Evolutionary conservation across 2,329 filamentous ascomycete genomes (phyloP).

Genomic region (Fusarium multiceps): DNA sequence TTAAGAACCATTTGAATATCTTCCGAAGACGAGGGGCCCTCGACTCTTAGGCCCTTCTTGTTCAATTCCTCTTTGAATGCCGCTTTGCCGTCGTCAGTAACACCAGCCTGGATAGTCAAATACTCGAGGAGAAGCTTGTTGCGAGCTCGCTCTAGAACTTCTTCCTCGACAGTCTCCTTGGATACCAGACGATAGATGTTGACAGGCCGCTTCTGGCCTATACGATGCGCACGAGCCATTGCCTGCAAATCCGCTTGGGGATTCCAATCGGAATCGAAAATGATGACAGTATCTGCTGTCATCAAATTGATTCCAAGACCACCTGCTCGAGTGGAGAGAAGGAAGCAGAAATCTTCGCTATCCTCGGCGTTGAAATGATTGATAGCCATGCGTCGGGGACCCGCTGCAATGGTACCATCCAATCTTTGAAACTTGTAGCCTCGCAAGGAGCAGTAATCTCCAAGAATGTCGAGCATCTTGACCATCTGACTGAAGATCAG

Average conservation of each 20-base stretch:
- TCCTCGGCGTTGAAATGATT: slow-evolving; percentile 98
- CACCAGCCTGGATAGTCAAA: slow-evolving; percentile 94
- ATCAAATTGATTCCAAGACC: slow-evolving; percentile 99
- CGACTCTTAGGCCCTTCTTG: slow-evolving; percentile 78
- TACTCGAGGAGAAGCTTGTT: slow-evolving; percentile 99
- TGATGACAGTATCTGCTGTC: slow-evolving; percentile 97
- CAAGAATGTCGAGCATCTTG: slow-evolving; percentile 95
- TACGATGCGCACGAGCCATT: slow-evolving; percentile 98
- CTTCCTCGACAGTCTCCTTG: slow-evolving; percentile 98
- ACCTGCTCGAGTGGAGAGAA: slow-evolving; percentile 93
- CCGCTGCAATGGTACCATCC: slow-evolving; percentile 92
- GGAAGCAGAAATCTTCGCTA: slow-evolving; percentile 95
- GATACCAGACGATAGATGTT: slow-evolving; percentile 97
- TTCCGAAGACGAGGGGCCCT: slow-evolving; percentile 89
- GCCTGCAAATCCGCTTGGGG: slow-evolving; percentile 97
- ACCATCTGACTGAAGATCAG: slow-evolving; percentile 99
- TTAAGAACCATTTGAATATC: slow-evolving; percentile 98
- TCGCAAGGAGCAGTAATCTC: slow-evolving; percentile 90
- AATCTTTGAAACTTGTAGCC: slow-evolving; percentile 96
- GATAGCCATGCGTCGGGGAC: slow-evolving; percentile 89
- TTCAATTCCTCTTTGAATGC: slow-evolving; percentile 79
- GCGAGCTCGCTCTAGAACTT: slow-evolving; percentile 92
- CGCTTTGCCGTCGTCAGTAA: slow-evolving; percentile 93
- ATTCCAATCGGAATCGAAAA: slow-evolving; percentile 99
- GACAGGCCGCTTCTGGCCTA: slow-evolving; percentile 95